Evolutionary conservation across 345 rosid species (phyloP), one percentile per base, ranked within the genome.

Genomic region (Eucalyptus curtisii): DNA sequence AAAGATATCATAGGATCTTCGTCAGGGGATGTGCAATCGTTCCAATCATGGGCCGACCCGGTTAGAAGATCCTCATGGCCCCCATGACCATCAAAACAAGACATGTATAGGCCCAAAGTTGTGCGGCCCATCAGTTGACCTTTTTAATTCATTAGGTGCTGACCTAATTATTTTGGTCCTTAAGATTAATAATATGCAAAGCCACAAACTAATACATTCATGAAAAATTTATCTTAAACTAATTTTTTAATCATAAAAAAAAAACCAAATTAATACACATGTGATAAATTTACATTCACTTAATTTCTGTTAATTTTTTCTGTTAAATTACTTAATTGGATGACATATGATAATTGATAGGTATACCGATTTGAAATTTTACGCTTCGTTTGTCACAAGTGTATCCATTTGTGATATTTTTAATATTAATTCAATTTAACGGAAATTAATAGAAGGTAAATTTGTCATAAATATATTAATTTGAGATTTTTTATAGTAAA

Each of bases 371-470:
- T 52, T 52, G 0, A 2, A 52, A 25, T 19, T 19, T 52, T 19
- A 52, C 19, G 8, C 1, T 52, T 2, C 4, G 0, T 52, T 52
- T 52, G 25, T 19, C 24, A 52, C 4, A 52, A 52, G 2, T 52
- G 25, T 3, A 52, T 19, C 9, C 17, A 50, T 50, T 50, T 50
- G 40, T 37, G 40, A 37, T 37, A 3, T 49, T 49, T 50, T 17
- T 50, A 16, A 50, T 50, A 50, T 50, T 52, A 7, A 52, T 52
- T 52, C 10, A 52, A 52, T 52, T 52, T 19, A 52, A 52, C 4
- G 25, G 0, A 52, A 52, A 52, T 2, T 52, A 52, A 0, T 0
- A 0, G 0, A 52, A 52, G 24, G 57, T 52, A 52, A 52, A 52
- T 52, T 52, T 52, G 5, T 7, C 1, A 7, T 4, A 52, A 52